Conservation (phyloP, 768 basidiomycete genomes). For the Crepidotus variabilis region DNA sequence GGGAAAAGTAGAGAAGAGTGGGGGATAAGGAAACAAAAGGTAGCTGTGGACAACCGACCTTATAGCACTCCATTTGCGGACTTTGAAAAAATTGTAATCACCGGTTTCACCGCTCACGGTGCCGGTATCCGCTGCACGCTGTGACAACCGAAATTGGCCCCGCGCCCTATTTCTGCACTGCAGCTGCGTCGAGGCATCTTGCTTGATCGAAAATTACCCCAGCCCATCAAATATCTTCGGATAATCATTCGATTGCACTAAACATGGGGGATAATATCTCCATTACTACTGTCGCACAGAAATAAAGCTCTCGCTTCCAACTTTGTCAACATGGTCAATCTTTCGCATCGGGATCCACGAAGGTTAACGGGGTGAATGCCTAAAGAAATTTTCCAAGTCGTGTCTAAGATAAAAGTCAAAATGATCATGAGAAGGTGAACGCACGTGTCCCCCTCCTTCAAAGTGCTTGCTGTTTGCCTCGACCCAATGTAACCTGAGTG, state of each 20-base stretch:
- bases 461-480: conserved; percentile 98
- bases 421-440: conserved; percentile 31
- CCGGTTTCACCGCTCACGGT: background rate
- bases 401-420: conserved; percentile 10
- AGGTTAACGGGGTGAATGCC: conserved; percentile 48
- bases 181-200: no score
- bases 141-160: background rate
- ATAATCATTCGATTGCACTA: background rate
- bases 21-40: conserved; percentile 23
- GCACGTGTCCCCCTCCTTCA: conserved; percentile 83
- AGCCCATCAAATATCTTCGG: background rate
- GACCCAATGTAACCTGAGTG: conserved; percentile 96
- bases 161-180: background rate
- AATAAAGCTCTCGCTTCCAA: background rate
- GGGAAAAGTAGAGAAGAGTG: conserved; percentile 30
- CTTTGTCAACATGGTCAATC: background rate
- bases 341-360: conserved; percentile 20
- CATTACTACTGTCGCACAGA: background rate
- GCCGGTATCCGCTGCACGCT: background rate
- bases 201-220: background rate
- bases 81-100: conserved; percentile 36
- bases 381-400: conserved; percentile 22
- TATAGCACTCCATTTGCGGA: conserved; percentile 32
- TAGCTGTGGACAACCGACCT: conserved; percentile 22
- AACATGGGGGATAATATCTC: background rate